These are phyloP conservation scores for Cyclostephanos tholiformis DNA, from an alignment of 108 stramenopile species.

Conservation along the genomic window DNA sequence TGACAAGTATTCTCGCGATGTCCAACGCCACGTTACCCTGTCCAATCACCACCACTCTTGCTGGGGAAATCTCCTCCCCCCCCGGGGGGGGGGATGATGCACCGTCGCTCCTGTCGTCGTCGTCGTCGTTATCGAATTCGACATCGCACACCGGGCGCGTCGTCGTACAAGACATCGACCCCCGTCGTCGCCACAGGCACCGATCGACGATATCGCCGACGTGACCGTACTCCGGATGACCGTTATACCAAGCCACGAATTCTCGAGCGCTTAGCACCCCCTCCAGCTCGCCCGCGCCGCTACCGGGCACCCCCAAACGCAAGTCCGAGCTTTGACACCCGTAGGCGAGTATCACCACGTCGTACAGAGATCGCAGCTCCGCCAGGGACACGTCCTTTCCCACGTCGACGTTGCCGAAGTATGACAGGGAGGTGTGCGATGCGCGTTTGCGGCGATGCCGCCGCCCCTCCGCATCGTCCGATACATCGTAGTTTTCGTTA, in stretches of 20 bases:
- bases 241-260: slow-evolving; percentile 98
- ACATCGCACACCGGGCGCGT: slow-evolving; percentile 45
- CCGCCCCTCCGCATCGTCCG: neutral
- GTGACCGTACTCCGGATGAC: slow-evolving; percentile 68
- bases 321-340: slow-evolving; percentile 83
- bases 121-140: slow-evolving; percentile 21
- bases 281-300: slow-evolving; percentile 50
- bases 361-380: slow-evolving; percentile 68
- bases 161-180: neutral
- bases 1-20: slow-evolving; percentile 91
- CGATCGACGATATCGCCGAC: slow-evolving; percentile 49
- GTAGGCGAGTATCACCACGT: slow-evolving; percentile 92
- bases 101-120: too few species aligned
- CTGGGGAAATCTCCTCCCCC: slow-evolving; percentile 18
- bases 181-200: slow-evolving; percentile 19
- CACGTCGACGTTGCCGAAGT: slow-evolving; percentile 87
- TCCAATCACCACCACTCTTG: slow-evolving; percentile 86
- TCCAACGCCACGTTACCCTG: slow-evolving; percentile 98
- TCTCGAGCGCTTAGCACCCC: slow-evolving; percentile 88
- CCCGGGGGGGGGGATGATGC: too few species aligned
- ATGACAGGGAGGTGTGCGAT: slow-evolving; percentile 34
- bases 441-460: neutral
- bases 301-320: slow-evolving; percentile 49
- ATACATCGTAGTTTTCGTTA: neutral
- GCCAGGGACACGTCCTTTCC: slow-evolving; percentile 69